These are phyloP conservation scores for Fragaria ananassa DNA, from an alignment of 306 rosid genomes.

Conservation along the genomic window DNA sequence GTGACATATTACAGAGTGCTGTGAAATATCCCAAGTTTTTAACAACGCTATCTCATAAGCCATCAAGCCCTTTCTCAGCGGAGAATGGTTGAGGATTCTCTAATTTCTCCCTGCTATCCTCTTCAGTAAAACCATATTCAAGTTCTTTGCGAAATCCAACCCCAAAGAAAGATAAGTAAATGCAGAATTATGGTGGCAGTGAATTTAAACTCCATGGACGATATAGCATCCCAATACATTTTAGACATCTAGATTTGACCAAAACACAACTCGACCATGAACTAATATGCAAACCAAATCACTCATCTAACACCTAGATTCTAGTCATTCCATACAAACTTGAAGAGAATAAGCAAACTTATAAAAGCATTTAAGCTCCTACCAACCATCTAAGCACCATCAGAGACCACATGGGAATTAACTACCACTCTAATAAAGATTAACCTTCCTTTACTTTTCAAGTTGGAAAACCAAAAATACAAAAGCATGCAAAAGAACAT, in stretches of 20 bases:
- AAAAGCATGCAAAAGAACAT: background rate
- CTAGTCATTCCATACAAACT: background rate
- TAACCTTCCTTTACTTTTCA: background rate
- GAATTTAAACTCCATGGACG: background rate
- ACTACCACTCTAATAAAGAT: background rate
- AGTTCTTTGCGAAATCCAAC: background rate
- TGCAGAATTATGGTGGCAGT: background rate
- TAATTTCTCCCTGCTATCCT: background rate
- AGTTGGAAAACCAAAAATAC: background rate
- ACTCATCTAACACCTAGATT: background rate
- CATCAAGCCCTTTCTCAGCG: background rate
- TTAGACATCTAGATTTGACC: background rate
- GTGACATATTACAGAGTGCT: background rate
- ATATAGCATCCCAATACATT: slow-evolving; percentile 6
- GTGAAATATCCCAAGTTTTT: background rate
- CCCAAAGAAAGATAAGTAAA: background rate
- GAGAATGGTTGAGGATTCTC: background rate
- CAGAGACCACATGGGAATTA: slow-evolving; percentile 3
- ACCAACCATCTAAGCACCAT: background rate
- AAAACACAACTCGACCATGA: background rate
- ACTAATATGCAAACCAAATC: background rate
- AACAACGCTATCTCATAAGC: background rate
- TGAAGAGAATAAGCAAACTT: background rate
- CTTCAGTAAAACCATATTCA: background rate
- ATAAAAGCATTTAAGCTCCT: background rate